Percentiles rank a stretch among this genome's conserved stretches.
These are phyloP conservation scores for Phialemoniopsis sp. DNA, from an alignment of 2,329 filamentous ascomycete genomes.

Conservation along the genomic window DNA sequence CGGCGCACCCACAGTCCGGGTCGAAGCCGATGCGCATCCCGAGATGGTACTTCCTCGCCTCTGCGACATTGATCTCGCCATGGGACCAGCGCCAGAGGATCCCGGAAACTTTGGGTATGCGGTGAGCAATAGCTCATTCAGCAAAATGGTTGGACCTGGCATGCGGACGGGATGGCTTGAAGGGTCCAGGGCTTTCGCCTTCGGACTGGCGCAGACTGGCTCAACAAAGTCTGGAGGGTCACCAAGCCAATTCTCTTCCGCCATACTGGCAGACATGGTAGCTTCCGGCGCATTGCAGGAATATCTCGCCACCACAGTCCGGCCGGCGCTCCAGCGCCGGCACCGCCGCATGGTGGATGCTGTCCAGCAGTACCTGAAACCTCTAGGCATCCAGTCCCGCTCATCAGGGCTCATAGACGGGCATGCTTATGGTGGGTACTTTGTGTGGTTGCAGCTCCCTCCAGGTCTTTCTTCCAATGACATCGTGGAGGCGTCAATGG, in stretches of 20 bases:
- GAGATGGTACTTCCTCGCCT: slow-evolving; percentile 58
- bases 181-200: slow-evolving; percentile 51
- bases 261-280: slow-evolving; percentile 46
- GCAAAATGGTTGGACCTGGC: slow-evolving; percentile 81
- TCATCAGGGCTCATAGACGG: slow-evolving; percentile 22
- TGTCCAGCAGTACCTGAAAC: slow-evolving; percentile 55
- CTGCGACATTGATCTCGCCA: slow-evolving; percentile 69
- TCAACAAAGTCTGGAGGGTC: slow-evolving; percentile 53
- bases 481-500: slow-evolving; percentile 53
- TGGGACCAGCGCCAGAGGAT: slow-evolving; percentile 45
- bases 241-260: slow-evolving; percentile 44
- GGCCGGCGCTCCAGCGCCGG: slow-evolving; percentile 41
- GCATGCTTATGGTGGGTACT: slow-evolving; percentile 73
- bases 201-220: slow-evolving; percentile 48
- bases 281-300: slow-evolving; percentile 34
- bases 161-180: slow-evolving; percentile 84
- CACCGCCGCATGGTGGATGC: slow-evolving; percentile 52
- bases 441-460: slow-evolving; percentile 73
- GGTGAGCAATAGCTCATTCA: slow-evolving; percentile 85
- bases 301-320: slow-evolving; percentile 35
- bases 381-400: slow-evolving; percentile 51
- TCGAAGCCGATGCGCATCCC: slow-evolving; percentile 2
- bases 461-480: slow-evolving; percentile 43
- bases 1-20: too few relatives aligned
- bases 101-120: slow-evolving; percentile 68